phyloP scores from a whole-genome alignment of 2,329 filamentous ascomycete genomes.

The Xylariaceae sp. region DNA sequence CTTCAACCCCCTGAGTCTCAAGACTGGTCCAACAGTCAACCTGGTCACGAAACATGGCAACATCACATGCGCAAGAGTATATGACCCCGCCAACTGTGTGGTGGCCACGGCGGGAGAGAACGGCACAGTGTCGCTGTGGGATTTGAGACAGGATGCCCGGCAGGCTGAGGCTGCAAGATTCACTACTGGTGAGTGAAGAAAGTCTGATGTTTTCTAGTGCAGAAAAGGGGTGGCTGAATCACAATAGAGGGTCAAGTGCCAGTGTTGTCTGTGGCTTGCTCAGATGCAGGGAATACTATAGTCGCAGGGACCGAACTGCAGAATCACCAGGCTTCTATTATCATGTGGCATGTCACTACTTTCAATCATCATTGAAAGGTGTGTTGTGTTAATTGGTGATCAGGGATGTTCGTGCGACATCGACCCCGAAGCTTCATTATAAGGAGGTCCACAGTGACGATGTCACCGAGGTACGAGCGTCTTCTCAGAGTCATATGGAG shows the following conservation, averaged over 20 bases:
- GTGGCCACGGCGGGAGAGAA: slow-evolving; percentile 71
- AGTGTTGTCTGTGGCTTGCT: slow-evolving; percentile 65
- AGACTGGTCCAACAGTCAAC: slow-evolving; percentile 36
- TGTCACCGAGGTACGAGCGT: slow-evolving; percentile 51
- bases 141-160: slow-evolving; percentile 50
- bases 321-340: slow-evolving; percentile 59
- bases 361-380: neutral
- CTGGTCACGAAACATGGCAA: slow-evolving; percentile 54
- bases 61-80: slow-evolving; percentile 59
- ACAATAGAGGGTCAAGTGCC: slow-evolving; percentile 44
- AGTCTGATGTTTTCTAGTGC: neutral
- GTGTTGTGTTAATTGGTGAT: slow-evolving; percentile 12
- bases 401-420: slow-evolving; percentile 57
- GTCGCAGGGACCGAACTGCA: slow-evolving; percentile 72
- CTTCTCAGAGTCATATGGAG: slow-evolving; percentile 18
- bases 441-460: slow-evolving; percentile 67
- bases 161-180: slow-evolving; percentile 40
- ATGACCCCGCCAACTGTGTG: slow-evolving; percentile 50
- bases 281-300: slow-evolving; percentile 54
- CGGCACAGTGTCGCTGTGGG: slow-evolving; percentile 65
- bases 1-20: slow-evolving; percentile 59
- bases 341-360: slow-evolving; percentile 51
- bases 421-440: slow-evolving; percentile 51
- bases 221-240: slow-evolving; percentile 14
- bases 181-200: slow-evolving; percentile 43